Base-by-base conservation (phyloP, 208 protist species). In the Endotrypanum monterogeii region DNA sequence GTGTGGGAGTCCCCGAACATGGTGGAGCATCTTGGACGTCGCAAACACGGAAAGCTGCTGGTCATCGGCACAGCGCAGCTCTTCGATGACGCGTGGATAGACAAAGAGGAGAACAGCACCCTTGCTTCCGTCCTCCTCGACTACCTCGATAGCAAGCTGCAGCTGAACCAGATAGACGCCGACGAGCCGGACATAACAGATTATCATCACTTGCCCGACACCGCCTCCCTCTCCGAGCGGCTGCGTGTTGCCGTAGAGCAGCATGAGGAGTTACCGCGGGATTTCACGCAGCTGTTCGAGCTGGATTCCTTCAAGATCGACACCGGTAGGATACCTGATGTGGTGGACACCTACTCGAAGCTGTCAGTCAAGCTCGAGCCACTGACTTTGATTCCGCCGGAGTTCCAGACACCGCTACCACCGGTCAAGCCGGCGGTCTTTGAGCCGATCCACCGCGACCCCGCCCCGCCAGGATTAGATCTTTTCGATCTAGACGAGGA, bases 401-500 rank as follows among this genome's bases (percentile, higher is more conserved):
- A 98, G 76, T 99, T 99, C 71, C 88, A 98, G 78, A 94, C 93
- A 0, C 98, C 98, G 18, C 85, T 99, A 58, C 98, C 98, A 30
- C 94, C 96, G 35, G 88, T 99, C 28, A 96, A 96, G 79, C 97
- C 97, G 0, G 97, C 98, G 1, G 93, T 97, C 4, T 98, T 98
- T 74, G 94, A 91, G 41, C 94, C 97, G 1, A 97, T 96, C n/a
- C 88, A 99, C 76, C 83, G 94, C 61, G 97, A 99, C 78, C 91
- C 92, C 1, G 71, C 86, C 25, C 88, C 89, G 12, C 98, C 98
- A 1, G 94, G 95, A 1, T 88, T 99, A 37, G 98, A 99, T 68
- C 88, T 99, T 55, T 99, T 98, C 81, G 98, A 99, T 82, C 86
- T 99, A 8, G 98, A 99, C 74, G 96, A 98, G 68, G 89, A 98